Conservation (phyloP, 495 filamentous ascomycete genomes). For the Xylaria intraflava region DNA sequence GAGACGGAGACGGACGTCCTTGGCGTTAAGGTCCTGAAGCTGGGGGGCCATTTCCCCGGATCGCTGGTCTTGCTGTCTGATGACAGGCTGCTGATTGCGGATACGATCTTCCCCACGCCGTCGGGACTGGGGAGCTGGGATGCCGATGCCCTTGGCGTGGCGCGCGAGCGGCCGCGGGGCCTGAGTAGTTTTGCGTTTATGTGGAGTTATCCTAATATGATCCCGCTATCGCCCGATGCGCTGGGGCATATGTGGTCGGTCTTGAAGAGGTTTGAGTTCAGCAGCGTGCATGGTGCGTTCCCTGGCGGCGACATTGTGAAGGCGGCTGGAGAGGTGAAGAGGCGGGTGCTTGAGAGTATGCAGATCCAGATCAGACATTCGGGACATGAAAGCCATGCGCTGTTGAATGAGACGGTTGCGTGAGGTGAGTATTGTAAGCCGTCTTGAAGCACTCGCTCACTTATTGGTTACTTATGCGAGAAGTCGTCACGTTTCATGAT, state of each 20-base stretch:
- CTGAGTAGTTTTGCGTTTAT: conserved; percentile 64
- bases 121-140: conserved; percentile 40
- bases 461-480: no score
- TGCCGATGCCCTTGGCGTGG: conserved; percentile 24
- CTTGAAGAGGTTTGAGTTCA: conserved; percentile 52
- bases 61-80: conserved; percentile 57
- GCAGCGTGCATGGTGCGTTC: conserved; percentile 61
- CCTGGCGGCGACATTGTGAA: conserved; percentile 51
- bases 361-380: conserved; percentile 58
- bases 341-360: conserved; percentile 64
- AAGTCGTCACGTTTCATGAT: no score
- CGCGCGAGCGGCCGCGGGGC: conserved; percentile 43
- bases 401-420: conserved; percentile 30
- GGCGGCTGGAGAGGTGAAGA: conserved; percentile 44
- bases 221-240: conserved; percentile 56
- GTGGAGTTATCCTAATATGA: conserved; percentile 78
- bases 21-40: conserved; percentile 56
- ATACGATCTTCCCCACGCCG: conserved; percentile 63
- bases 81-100: conserved; percentile 57
- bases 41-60: conserved; percentile 71
- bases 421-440: not conserved
- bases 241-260: conserved; percentile 48
- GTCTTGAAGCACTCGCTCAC: no score
- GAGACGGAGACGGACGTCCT: conserved; percentile 25
- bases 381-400: conserved; percentile 45